Conservation (phyloP, 2,329 filamentous ascomycete genomes). For the Neoscytalidium dimidiatum region DNA sequence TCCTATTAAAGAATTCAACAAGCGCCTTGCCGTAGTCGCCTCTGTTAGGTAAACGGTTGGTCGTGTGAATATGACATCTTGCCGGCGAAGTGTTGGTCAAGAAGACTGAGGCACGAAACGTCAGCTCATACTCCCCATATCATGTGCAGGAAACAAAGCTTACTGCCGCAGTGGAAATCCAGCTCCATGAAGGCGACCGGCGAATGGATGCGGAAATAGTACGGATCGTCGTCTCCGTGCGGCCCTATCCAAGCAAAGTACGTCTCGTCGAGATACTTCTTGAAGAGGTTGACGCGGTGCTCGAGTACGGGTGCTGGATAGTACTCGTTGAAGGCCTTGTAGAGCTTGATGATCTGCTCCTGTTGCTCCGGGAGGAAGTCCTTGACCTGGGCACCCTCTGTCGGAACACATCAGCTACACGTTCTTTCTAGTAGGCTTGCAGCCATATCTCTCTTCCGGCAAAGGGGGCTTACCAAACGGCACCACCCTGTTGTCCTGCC, state of each 20-base stretch:
- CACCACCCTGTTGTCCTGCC: conserved; percentile 74
- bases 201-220: conserved; percentile 77
- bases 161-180: conserved; percentile 70
- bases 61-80: conserved; percentile 78
- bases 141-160: not conserved
- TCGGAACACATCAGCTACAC: not conserved
- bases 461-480: conserved; percentile 57
- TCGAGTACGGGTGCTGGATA: conserved; percentile 60
- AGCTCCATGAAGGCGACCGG: conserved; percentile 76
- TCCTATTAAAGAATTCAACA: conserved; percentile 27
- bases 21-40: conserved; percentile 72
- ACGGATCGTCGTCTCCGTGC: conserved; percentile 66
- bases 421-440: not conserved
- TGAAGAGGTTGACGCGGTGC: conserved; percentile 57
- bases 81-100: conserved; percentile 71
- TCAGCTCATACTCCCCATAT: not conserved
- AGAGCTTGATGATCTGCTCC: conserved; percentile 57
- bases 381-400: conserved; percentile 6
- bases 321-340: conserved; percentile 68
- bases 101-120: conserved; percentile 55
- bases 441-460: not conserved
- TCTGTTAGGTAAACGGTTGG: conserved; percentile 70
- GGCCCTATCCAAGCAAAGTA: conserved; percentile 81
- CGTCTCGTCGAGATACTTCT: conserved; percentile 65
- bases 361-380: conserved; percentile 52